Base-by-base conservation (phyloP, 2,329 filamentous ascomycete genomes). In the Diaporthe eres region DNA sequence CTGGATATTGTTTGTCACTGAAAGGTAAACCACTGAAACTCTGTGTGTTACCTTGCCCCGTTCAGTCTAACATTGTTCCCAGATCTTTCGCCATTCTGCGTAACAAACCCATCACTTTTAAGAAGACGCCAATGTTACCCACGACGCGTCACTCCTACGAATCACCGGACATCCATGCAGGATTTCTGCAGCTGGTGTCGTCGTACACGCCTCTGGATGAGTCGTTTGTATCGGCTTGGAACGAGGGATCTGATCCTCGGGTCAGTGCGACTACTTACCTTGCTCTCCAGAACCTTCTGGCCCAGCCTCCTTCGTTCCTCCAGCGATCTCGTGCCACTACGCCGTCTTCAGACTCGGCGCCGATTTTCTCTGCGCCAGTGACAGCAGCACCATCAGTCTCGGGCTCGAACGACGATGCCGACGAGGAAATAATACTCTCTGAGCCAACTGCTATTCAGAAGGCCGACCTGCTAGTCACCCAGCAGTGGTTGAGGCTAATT, bases 401-500 rank as follows among this genome's bases (percentile, higher is more conserved):
- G 2, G 75, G 63, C 19, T 77, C 75, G 31, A 71, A 72, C 28
- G 76, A 77, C 7, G 76, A 85, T 31, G 79, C 89, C 13, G 88
- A 90, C 71, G 85, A 86, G 51, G 76, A 85, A 25, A 79, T 89
- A 10, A 87, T 90, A 67, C 85, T 87, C 51, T 88, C 89, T 68
- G 81, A 83, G 76, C 82, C 84, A 7, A 92, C 91, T 0, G 90
- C 92, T 75, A 92, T 91, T 28, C 92, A 94, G 79, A 92, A 92
- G 72, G 91, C 93, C 9, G 92, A 94, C 79, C 87, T 94, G 25
- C 86, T 93, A 58, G 89, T 93, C 72, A 94, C 92, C 2, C 92
- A 94, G 80, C 92, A 93, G 79, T 94, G 92, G 92, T 86, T 94
- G 6, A 87, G 90, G 25, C 90, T 92, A 1, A 92, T 94, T 84